Evolutionary conservation across 1,284 basidiomycete genomes (phyloP).

Genomic region (Amylostereum areolatum): DNA sequence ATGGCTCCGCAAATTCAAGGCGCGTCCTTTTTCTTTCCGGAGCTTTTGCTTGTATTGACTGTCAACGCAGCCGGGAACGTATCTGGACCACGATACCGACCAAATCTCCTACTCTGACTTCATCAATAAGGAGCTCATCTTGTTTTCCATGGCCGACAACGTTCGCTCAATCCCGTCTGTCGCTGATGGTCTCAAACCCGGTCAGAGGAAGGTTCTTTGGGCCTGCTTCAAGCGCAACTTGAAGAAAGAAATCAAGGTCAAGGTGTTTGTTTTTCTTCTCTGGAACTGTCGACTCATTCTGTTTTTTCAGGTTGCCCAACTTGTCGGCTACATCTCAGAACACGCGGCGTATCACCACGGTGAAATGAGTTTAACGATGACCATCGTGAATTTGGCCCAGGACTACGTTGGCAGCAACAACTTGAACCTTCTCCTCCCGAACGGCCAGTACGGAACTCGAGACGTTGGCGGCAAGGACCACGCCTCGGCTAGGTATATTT

Average conservation of each 20-base stretch:
- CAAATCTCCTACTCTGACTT: conserved; percentile 91
- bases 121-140: conserved; percentile 96
- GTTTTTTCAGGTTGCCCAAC: conserved; percentile 74
- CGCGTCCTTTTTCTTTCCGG: conserved; percentile 17
- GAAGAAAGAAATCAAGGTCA: conserved; percentile 86
- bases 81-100: conserved; percentile 83
- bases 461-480: conserved; percentile 90
- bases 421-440: conserved; percentile 84
- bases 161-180: conserved; percentile 93
- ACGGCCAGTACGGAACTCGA: conserved; percentile 97
- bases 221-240: conserved; percentile 94
- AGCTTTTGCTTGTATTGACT: conserved; percentile 1
- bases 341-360: conserved; percentile 98
- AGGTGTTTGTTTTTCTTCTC: conserved; percentile 2
- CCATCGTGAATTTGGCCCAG: conserved; percentile 94
- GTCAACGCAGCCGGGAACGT: conserved; percentile 81
- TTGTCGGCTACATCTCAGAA: conserved; percentile 92
- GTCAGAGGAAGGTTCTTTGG: conserved; percentile 96
- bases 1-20: conserved; percentile 93
- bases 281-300: neutral
- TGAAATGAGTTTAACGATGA: conserved; percentile 80
- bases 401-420: conserved; percentile 97
- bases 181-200: conserved; percentile 96
- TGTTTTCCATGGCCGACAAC: conserved; percentile 99
- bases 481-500: conserved; percentile 96